A percentile compares a stretch with the other conserved stretches of the same genome.
These are phyloP conservation scores for Hymenoscyphus linearis DNA, from an alignment of 2,329 filamentous ascomycete species.

Conservation along the genomic window DNA sequence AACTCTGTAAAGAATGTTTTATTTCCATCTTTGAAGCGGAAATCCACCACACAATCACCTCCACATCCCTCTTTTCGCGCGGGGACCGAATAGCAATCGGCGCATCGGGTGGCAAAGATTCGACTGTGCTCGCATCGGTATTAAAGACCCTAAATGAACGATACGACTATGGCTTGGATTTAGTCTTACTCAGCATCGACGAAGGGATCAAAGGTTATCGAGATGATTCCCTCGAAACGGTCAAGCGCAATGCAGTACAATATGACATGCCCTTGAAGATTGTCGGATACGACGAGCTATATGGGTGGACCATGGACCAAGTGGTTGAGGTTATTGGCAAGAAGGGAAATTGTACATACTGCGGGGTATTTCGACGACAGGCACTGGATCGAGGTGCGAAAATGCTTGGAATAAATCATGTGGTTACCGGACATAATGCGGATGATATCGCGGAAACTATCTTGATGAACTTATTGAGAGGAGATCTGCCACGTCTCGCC, in stretches of 20 bases:
- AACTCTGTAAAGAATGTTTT: constrained; percentile 88
- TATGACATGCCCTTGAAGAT: constrained; percentile 91
- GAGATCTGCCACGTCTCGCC: constrained; percentile 81
- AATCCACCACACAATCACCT: constrained; percentile 85
- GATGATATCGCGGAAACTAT: constrained; percentile 97
- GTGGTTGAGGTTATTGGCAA: constrained; percentile 95
- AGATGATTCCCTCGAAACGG: constrained; percentile 92
- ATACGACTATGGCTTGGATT: constrained; percentile 77
- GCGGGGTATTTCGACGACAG: constrained; percentile 91
- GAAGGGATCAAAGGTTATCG: constrained; percentile 97
- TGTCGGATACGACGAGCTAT: constrained; percentile 86
- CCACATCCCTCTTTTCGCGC: constrained; percentile 71
- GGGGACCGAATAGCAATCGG: constrained; percentile 91
- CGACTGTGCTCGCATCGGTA: constrained; percentile 89
- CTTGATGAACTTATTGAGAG: constrained; percentile 91
- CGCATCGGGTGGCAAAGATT: constrained; percentile 95
- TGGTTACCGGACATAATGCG: constrained; percentile 96
- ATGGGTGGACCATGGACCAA: constrained; percentile 99
- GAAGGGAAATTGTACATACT: constrained; percentile 98
- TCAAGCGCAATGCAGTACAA: constrained; percentile 86
- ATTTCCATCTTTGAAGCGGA: constrained; percentile 84
- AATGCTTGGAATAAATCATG: constrained; percentile 80
- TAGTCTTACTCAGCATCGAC: constrained; percentile 86
- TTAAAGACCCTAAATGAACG: constrained; percentile 92
- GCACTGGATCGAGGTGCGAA: constrained; percentile 89